Conservation (phyloP, 768 basidiomycete genomes). For the Boletus pseudo-olivaceus region DNA sequence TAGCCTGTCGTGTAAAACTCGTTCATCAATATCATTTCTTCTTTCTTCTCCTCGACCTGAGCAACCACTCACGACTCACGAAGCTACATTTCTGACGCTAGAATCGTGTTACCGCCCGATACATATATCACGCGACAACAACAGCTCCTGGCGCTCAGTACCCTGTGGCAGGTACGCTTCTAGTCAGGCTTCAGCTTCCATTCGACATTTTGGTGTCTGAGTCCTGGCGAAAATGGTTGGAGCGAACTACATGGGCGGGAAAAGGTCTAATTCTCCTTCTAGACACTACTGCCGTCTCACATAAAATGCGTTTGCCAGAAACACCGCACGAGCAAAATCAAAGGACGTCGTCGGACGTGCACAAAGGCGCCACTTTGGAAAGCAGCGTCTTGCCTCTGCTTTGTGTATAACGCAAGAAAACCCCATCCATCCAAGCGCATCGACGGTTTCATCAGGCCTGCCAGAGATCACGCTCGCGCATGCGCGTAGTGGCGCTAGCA, state of each 20-base stretch:
- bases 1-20: background rate
- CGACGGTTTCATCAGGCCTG: constrained; percentile 8
- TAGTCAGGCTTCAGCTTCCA: background rate
- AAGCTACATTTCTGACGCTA: background rate
- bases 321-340: constrained; percentile 51
- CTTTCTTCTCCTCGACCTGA: background rate
- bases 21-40: background rate
- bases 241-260: constrained; percentile 77
- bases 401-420: constrained; percentile 24
- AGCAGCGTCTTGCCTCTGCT: constrained; percentile 51
- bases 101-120: background rate
- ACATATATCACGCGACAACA: background rate
- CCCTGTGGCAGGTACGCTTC: too few relatives aligned
- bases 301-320: constrained; percentile 37
- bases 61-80: background rate
- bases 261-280: constrained; percentile 40
- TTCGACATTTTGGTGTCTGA: background rate
- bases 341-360: constrained; percentile 53
- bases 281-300: background rate
- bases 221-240: constrained; percentile 45
- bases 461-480: constrained; percentile 28
- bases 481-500: constrained; percentile 13
- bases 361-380: constrained; percentile 60
- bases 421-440: background rate
- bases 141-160: too few relatives aligned